phyloP scores from a whole-genome alignment of 306 rosid genomes.

The Trifolium pratense region DNA sequence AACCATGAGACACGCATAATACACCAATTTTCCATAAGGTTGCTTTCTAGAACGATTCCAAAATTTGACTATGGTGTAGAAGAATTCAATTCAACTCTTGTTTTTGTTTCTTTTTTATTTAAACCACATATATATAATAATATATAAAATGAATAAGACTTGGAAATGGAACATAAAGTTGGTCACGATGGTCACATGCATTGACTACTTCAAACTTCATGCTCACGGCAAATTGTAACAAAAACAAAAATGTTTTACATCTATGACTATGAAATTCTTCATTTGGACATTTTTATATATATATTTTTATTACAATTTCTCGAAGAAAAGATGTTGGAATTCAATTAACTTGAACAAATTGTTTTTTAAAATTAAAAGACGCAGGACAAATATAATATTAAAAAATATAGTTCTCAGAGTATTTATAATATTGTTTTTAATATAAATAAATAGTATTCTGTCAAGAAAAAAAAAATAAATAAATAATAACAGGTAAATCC shows the following conservation, averaged over 20 bases:
- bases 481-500: too few species aligned
- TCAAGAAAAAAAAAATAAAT: too few species aligned
- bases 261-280: constrained; percentile 30
- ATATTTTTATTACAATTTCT: background rate
- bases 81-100: constrained; percentile 41
- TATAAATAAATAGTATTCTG: too few species aligned
- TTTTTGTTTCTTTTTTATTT: constrained; percentile 25
- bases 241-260: background rate
- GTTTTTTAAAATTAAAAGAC: background rate
- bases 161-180: background rate
- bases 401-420: background rate
- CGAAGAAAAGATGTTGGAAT: constrained; percentile 2
- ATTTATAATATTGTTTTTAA: too few species aligned
- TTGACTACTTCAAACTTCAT: constrained; percentile 44
- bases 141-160: background rate
- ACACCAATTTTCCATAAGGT: constrained; percentile 34
- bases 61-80: constrained; percentile 39
- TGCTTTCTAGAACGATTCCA: constrained; percentile 45
- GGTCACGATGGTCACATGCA: constrained; percentile 21
- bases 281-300: background rate
- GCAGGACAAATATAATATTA: background rate
- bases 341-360: background rate
- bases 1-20: constrained; percentile 41
- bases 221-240: background rate
- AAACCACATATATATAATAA: background rate